Evolutionary conservation across 441 rosid species (phyloP).

Genomic region (Corymbia calophylla): DNA sequence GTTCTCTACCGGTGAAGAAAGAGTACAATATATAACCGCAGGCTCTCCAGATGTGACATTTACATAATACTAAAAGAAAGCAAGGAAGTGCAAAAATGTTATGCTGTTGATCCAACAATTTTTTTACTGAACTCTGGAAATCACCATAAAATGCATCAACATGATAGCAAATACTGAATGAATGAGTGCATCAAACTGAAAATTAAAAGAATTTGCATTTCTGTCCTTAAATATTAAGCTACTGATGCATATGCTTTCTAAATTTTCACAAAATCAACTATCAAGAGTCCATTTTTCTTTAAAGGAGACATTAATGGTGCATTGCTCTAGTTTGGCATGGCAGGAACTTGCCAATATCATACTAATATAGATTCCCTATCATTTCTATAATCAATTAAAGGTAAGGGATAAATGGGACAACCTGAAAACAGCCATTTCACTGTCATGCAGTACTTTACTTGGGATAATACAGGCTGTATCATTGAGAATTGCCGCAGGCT

Average conservation of each 20-base stretch:
- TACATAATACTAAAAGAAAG: neutral
- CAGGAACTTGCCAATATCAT: neutral
- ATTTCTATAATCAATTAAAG: neutral
- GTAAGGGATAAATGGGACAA: neutral
- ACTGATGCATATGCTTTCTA: neutral
- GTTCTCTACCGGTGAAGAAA: neutral
- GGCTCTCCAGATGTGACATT: conserved; percentile 1
- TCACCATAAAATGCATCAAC: neutral
- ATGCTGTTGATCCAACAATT: no score
- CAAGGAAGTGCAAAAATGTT: neutral
- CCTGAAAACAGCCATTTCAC: neutral
- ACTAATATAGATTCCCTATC: neutral
- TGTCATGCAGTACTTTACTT: neutral
- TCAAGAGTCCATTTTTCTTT: neutral
- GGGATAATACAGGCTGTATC: neutral
- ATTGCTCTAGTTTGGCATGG: neutral
- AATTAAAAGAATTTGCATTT: neutral
- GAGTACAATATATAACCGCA: neutral
- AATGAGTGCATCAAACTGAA: neutral
- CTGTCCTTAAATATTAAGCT: neutral
- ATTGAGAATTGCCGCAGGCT: conserved; percentile 15
- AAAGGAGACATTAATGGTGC: neutral
- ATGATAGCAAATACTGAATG: neutral
- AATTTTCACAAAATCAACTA: neutral
- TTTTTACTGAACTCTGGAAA: neutral